Base-by-base conservation (phyloP, 768 basidiomycete genomes). In the Nidula microcarpa region DNA sequence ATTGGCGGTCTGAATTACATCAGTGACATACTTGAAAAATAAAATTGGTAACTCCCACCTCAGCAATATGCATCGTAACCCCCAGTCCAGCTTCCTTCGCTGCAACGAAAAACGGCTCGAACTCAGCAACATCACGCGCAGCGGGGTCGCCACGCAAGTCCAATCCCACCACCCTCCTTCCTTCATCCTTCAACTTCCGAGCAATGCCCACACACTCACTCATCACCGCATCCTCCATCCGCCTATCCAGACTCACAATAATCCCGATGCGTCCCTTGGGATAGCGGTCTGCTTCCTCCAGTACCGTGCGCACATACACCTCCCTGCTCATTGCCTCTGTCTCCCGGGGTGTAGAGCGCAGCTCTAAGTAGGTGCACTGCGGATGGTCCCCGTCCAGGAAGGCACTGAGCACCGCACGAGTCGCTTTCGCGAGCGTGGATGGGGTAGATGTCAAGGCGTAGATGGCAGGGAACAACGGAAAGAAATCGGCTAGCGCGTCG, bases 61-160 rank as follows among this genome's bases (percentile, higher is more conserved):
- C 91, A 2, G 91, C 89, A 50, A 93, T 85, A 65, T 94, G 91
- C 36, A 93, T 64, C 0, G 91, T 94, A n/a, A 91, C 60, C 1
- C 84, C 78, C 6, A 94, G 65, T 0, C 88, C 89, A 1, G 78
- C 82, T 35, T 64, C 71, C 52, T 78, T 83, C 1, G 80, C 89
- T 47, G 70, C 67, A 9, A 64, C 66, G 60, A 92, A 81, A 55
- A 80, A 72, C 18, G 69, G 68, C 14, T 65, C 72, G 54, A 88
- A 85, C 2, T 61, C 58, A 4, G 68, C 62, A 63, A 88, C 77
- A 57, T 85, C 73, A 0, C 89, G 87, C 10, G 75, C 79, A 51
- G 58, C 62, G 0, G 91, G 91, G 65, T 91, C 80, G 0, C 91
- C 91, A 58, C 91, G 92, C 2, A 94, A 67, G 66, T 94, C 91